Base-by-base conservation (phyloP, 1,284 basidiomycete genomes). In the Schizophyllum amplum region DNA sequence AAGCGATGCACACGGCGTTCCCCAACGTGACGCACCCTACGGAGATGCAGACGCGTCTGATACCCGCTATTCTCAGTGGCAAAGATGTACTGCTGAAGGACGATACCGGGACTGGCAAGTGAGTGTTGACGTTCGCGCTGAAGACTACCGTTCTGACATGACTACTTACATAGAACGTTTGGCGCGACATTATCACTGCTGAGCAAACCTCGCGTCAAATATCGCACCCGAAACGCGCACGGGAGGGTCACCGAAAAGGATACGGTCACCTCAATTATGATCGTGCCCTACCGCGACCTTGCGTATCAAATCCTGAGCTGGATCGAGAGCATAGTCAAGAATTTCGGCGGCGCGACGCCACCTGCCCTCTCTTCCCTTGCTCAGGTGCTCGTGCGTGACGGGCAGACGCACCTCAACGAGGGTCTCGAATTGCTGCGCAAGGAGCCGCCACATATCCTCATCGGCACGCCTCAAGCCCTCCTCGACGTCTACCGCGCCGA, bases 41-140 rank as follows among this genome's bases (percentile, higher is more conserved):
- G 0, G 66, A 70, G 11, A 76, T 79, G 27, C 88, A 90, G 63
- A 70, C 67, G 49, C 70, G 73, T 52, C 79, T 89, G 55, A 84
- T 90, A 60, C 79, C 80, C 11, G 84, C 83, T 5, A 74, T 89
- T 17, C 60, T 83, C 22, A 65, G 68, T 21, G 77, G 77, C 7
- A 77, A 79, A 63, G 80, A 90, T 68, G 73, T 90, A 22, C 66
- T 90, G 13, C 62, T 90, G 49, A 82, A 81, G 63, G 87, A 88
- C 62, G 73, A 73, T 42, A 87, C 89, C 15, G 89, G 88, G 4
- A 81, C 83, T 51, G 89, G 88, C 72, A 91, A 91, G 88, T 90
- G 64, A 59, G 71, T 42, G 33, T 66, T 21, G 25, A 47, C 48
- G 54, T 49, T 53, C 26, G n/a, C 53, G 26, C 47, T 17, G 24